These are phyloP conservation scores for Daldinia decipiens DNA, from an alignment of 495 filamentous ascomycete species.

Conservation along the genomic window DNA sequence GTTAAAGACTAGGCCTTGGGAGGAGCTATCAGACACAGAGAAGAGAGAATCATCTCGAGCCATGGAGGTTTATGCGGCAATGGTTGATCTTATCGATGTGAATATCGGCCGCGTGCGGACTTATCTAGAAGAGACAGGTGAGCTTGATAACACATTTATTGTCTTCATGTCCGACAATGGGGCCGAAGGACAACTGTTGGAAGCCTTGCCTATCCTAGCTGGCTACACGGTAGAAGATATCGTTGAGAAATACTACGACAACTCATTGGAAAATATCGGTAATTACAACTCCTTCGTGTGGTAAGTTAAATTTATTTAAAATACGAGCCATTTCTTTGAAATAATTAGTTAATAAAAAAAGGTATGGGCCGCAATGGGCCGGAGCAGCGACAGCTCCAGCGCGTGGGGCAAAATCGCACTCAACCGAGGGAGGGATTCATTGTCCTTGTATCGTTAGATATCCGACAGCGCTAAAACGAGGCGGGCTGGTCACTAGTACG, in stretches of 20 bases:
- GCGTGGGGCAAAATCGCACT: conserved; percentile 70
- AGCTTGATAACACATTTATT: conserved; percentile 72
- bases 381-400: conserved; percentile 71
- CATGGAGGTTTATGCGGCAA: conserved; percentile 71
- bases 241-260: conserved; percentile 70
- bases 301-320: conserved; percentile 24
- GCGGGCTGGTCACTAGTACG: conserved; percentile 60
- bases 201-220: conserved; percentile 64
- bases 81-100: conserved; percentile 70
- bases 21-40: conserved; percentile 60
- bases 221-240: conserved; percentile 60
- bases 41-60: conserved; percentile 62
- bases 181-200: conserved; percentile 70
- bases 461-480: conserved; percentile 47
- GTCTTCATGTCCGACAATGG: conserved; percentile 74
- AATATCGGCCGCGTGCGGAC: conserved; percentile 69
- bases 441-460: conserved; percentile 67
- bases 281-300: conserved; percentile 70
- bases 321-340: too few species aligned
- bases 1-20: conserved; percentile 64
- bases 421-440: conserved; percentile 69
- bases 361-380: conserved; percentile 70
- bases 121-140: conserved; percentile 64
- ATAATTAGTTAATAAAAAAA: too few species aligned
- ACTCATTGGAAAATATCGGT: conserved; percentile 69